These are phyloP conservation scores for Hanseniaspora lachancei DNA, from an alignment of 805 yeast genomes.

Conservation along the genomic window DNA sequence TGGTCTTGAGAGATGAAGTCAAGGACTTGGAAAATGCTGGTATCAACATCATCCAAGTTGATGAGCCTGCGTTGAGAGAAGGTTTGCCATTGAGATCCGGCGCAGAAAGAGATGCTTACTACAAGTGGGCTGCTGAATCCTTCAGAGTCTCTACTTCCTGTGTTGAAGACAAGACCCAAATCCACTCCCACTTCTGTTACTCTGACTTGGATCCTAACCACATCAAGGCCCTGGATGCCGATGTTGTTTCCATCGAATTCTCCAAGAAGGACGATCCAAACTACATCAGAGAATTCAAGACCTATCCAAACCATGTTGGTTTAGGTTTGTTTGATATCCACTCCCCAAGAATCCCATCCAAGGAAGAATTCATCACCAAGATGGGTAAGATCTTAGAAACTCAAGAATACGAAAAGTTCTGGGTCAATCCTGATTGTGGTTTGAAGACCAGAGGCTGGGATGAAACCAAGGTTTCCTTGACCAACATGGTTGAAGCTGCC, in stretches of 20 bases:
- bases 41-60: conserved; percentile 95
- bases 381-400: conserved; percentile 88
- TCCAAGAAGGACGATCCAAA: conserved; percentile 98
- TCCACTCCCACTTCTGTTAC: conserved; percentile 99
- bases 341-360: conserved; percentile 99
- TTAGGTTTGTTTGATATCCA: conserved; percentile 97
- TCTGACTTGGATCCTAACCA: conserved; percentile 99
- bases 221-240: conserved; percentile 98
- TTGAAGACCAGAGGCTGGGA: conserved; percentile 99
- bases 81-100: conserved; percentile 99
- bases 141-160: conserved; percentile 99
- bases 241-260: conserved; percentile 97
- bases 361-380: conserved; percentile 89
- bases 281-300: conserved; percentile 92
- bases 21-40: conserved; percentile 97
- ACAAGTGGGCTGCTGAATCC: conserved; percentile 98
- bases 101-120: conserved; percentile 89
- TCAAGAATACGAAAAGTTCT: conserved; percentile 94
- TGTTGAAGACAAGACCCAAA: conserved; percentile 87
- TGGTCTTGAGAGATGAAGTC: conserved; percentile 97
- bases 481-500: conserved; percentile 99
- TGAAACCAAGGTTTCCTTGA: conserved; percentile 86
- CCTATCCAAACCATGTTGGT: conserved; percentile 99
- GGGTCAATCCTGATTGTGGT: conserved; percentile 99
- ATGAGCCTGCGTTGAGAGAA: conserved; percentile 99